A percentile compares a stretch with the other conserved stretches of the same genome.
These are phyloP conservation scores for Trapa bicornis DNA, from an alignment of 345 rosid species.

Conservation along the genomic window DNA sequence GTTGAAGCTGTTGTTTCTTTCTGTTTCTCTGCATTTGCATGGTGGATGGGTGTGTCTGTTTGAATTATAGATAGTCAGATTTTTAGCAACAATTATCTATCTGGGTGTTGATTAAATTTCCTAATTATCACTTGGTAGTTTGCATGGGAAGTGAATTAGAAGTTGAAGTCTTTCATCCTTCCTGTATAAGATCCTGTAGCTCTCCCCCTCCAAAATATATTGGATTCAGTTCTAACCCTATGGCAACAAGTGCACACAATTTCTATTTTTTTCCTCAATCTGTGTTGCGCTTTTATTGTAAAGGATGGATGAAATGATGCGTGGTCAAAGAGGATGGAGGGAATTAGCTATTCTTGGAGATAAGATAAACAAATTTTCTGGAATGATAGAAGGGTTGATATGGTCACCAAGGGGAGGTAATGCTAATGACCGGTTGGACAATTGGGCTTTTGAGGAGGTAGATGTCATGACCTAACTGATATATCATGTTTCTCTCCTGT, in stretches of 20 bases:
- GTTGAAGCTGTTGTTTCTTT: background rate
- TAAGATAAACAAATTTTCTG: slow-evolving; percentile 68
- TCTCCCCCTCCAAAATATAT: background rate
- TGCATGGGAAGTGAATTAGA: background rate
- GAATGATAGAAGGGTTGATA: slow-evolving; percentile 88
- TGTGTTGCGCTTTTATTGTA: background rate
- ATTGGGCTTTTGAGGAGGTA: slow-evolving; percentile 57
- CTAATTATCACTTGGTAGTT: background rate
- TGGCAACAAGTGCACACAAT: background rate
- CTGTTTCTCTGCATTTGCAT: background rate
- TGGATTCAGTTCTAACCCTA: background rate
- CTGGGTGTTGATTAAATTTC: background rate
- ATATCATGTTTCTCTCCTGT: too few relatives aligned
- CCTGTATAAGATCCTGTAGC: background rate
- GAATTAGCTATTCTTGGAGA: slow-evolving; percentile 80
- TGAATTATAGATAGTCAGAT: background rate
- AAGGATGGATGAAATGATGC: slow-evolving; percentile 99
- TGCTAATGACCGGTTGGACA: slow-evolving; percentile 24
- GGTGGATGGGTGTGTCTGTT: background rate
- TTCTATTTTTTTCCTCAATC: background rate
- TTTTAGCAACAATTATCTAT: background rate
- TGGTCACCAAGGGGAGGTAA: slow-evolving; percentile 81
- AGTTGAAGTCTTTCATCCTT: too few relatives aligned
- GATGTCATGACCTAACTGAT: too few relatives aligned
- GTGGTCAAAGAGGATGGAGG: slow-evolving; percentile 93